Conservation (phyloP, 352 stramenopile species). For the Globisporangium polare region DNA sequence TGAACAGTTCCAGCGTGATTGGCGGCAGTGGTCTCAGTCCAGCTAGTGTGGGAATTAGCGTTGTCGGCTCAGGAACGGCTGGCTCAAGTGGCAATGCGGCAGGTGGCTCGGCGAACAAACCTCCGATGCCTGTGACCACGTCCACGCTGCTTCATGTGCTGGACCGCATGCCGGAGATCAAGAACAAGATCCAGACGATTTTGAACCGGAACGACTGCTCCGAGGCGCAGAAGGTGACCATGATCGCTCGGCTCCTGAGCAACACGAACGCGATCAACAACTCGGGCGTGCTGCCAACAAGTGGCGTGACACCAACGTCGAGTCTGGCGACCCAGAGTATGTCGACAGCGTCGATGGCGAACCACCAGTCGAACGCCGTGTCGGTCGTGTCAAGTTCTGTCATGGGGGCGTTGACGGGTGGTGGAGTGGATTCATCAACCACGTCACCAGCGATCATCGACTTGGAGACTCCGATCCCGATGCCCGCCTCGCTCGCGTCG, state of each 20-base stretch:
- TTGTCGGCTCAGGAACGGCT: conserved; percentile 6
- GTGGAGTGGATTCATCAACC: conserved; percentile 21
- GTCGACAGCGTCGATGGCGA: neutral
- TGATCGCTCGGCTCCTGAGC: conserved; percentile 83
- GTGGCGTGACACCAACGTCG: neutral
- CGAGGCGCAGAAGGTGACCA: conserved; percentile 86
- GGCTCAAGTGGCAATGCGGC: neutral
- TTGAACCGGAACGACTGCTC: conserved; percentile 80
- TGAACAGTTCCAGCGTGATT: conserved; percentile 4
- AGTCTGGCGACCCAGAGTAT: conserved; percentile 3
- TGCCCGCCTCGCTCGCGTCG: conserved; percentile 32
- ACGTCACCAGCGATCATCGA: conserved; percentile 34
- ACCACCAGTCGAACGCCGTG: conserved; percentile 10
- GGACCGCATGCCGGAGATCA: conserved; percentile 87
- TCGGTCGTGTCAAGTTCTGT: conserved; percentile 13
- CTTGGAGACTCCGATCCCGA: conserved; percentile 45
- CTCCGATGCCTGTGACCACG: conserved; percentile 67
- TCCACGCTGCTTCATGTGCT: conserved; percentile 77
- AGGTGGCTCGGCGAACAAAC: conserved; percentile 6
- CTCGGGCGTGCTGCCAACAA: conserved; percentile 21
- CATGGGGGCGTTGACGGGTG: conserved; percentile 19
- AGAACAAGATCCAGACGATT: conserved; percentile 88
- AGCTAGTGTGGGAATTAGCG: conserved; percentile 1
- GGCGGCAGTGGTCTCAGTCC: conserved; percentile 3
- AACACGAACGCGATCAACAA: conserved; percentile 80